Evolutionary conservation across 495 filamentous ascomycete species (phyloP).

Genomic region (Physcia stellaris): DNA sequence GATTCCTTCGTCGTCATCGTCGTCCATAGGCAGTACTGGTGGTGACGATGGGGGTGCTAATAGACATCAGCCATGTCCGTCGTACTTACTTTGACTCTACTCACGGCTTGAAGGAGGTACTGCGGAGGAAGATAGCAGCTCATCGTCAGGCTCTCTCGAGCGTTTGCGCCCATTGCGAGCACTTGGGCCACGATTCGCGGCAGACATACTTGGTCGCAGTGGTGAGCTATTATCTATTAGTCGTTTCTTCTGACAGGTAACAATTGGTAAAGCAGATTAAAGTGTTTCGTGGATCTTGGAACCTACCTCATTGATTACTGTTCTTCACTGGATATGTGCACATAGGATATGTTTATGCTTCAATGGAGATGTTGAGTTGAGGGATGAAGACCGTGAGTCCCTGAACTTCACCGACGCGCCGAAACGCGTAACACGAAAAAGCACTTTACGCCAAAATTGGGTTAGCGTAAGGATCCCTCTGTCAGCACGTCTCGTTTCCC

Average conservation of each 20-base stretch:
- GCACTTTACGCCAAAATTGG: no score
- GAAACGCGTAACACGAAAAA: no score
- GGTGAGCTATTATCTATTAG: constrained; percentile 45
- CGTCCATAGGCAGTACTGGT: constrained; percentile 43
- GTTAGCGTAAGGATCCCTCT: no score
- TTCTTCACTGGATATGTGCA: neutral
- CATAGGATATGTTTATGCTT: neutral
- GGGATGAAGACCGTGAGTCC: no score
- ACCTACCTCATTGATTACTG: constrained; percentile 21
- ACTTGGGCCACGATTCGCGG: constrained; percentile 66
- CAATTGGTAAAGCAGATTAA: no score
- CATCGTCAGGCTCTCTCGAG: constrained; percentile 65
- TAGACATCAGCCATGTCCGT: constrained; percentile 12
- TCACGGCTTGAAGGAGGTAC: constrained; percentile 59
- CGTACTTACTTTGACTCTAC: constrained; percentile 17
- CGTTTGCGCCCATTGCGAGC: constrained; percentile 60
- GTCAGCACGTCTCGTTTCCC: no score
- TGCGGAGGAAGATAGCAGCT: constrained; percentile 49
- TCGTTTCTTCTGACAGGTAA: no score
- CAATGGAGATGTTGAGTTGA: neutral
- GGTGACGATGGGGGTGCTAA: constrained; percentile 38
- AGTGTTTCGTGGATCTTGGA: no score
- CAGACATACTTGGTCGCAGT: constrained; percentile 67
- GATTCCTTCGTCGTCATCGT: constrained; percentile 59
- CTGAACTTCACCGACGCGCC: no score